These are phyloP conservation scores for Gynochthodes officinalis DNA, from an alignment of 257 asterid genomes.

Conservation along the genomic window DNA sequence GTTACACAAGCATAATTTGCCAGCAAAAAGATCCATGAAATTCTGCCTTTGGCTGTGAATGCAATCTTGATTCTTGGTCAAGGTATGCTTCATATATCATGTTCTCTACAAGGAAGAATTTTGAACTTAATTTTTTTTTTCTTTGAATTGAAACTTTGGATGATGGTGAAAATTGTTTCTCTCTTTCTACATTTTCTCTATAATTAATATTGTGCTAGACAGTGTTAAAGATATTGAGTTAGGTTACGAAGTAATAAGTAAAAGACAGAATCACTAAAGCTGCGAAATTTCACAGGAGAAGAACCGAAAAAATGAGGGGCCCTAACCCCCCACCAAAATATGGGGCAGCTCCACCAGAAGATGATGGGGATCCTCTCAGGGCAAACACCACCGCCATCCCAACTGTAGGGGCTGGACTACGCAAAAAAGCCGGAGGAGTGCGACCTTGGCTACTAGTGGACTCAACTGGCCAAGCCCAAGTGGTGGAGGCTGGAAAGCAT, in stretches of 20 bases:
- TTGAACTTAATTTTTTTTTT: not conserved
- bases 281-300: no score
- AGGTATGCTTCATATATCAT: conserved; percentile 41
- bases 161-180: no score
- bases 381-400: conserved; percentile 25
- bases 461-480: conserved; percentile 79
- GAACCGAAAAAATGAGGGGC: conserved; percentile 30
- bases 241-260: no score
- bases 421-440: conserved; percentile 82
- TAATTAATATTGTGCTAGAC: no score
- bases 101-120: not conserved
- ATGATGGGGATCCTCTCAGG: conserved; percentile 32
- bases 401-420: conserved; percentile 35
- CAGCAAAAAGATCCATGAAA: conserved; percentile 71
- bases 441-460: conserved; percentile 80
- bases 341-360: conserved; percentile 30
- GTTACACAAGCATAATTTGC: conserved; percentile 63
- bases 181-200: no score
- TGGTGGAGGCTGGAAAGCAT: conserved; percentile 87
- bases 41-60: conserved; percentile 58
- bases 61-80: conserved; percentile 71
- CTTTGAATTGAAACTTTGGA: not conserved
- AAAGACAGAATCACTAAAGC: no score
- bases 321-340: conserved; percentile 34
- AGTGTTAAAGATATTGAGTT: no score